Evolutionary conservation across 805 yeast species (phyloP).

Genomic region (Starmerella bacillaris): DNA sequence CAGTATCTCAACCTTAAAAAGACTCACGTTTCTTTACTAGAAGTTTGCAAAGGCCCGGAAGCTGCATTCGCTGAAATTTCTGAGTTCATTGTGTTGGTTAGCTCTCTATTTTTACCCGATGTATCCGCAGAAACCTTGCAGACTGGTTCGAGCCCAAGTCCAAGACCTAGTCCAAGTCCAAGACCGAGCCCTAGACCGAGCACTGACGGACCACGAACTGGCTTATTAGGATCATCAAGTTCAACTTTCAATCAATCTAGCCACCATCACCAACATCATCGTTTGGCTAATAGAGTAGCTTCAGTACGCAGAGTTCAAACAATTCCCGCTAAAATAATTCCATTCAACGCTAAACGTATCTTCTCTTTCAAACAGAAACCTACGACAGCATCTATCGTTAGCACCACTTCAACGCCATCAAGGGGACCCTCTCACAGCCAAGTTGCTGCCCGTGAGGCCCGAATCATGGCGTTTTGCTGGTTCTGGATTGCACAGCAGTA

Average conservation of each 20-base stretch:
- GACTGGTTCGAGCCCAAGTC: neutral
- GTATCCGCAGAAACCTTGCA: neutral
- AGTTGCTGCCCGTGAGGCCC: constrained; percentile 2
- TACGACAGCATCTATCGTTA: constrained; percentile 3
- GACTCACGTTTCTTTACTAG: constrained; percentile 56
- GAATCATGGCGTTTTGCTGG: constrained; percentile 34
- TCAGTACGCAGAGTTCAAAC: neutral
- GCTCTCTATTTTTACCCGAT: constrained; percentile 27
- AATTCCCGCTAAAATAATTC: neutral
- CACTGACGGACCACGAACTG: neutral
- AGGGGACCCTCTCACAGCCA: constrained; percentile 22
- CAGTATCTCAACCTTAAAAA: constrained; percentile 44
- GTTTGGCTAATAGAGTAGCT: neutral
- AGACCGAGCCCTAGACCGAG: neutral
- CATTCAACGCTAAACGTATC: constrained; percentile 2
- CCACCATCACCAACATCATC: too few relatives aligned
- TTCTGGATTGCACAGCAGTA: constrained; percentile 53
- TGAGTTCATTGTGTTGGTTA: constrained; percentile 43
- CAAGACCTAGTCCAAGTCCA: too few relatives aligned
- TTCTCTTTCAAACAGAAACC: constrained; percentile 5
- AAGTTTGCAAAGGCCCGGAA: constrained; percentile 38
- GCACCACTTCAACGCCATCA: constrained; percentile 17
- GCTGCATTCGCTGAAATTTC: constrained; percentile 48
- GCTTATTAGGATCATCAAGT: neutral
- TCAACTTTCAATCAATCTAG: too few relatives aligned